These are phyloP conservation scores for Mortierella sp. DNA, from an alignment of 371 early-diverging fungal genomes.

Conservation along the genomic window DNA sequence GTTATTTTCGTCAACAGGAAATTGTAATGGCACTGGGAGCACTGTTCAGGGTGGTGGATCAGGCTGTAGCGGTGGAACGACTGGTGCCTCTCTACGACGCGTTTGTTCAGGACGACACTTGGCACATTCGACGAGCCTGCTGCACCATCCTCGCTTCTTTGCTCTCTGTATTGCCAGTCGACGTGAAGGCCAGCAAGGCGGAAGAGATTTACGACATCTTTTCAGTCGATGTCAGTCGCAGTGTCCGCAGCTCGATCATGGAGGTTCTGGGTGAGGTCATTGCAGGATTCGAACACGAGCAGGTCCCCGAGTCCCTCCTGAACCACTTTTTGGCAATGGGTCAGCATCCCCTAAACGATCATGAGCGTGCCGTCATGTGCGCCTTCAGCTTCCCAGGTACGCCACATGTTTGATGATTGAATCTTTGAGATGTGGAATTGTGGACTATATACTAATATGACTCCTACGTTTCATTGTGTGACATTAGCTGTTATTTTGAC, in stretches of 20 bases:
- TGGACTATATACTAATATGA: neutral
- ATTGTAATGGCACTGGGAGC: slow-evolving; percentile 69
- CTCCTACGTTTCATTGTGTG: neutral
- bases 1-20: slow-evolving; percentile 43
- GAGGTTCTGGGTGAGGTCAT: slow-evolving; percentile 74
- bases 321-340: slow-evolving; percentile 49
- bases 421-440: too few relatives aligned
- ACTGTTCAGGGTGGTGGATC: slow-evolving; percentile 60
- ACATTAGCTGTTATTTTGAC: slow-evolving; percentile 66
- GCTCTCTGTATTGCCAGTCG: slow-evolving; percentile 63
- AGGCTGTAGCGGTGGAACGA: slow-evolving; percentile 60
- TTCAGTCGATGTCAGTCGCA: slow-evolving; percentile 69
- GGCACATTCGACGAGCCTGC: slow-evolving; percentile 74
- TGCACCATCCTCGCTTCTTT: slow-evolving; percentile 65
- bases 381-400: slow-evolving; percentile 72
- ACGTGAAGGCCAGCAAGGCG: slow-evolving; percentile 55
- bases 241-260: slow-evolving; percentile 70
- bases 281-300: slow-evolving; percentile 60
- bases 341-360: slow-evolving; percentile 58
- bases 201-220: slow-evolving; percentile 65
- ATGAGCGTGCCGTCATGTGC: slow-evolving; percentile 71
- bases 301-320: slow-evolving; percentile 67
- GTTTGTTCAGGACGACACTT: slow-evolving; percentile 69
- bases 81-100: slow-evolving; percentile 66
- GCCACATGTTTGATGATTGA: neutral